Conservation (phyloP, 1,284 basidiomycete genomes). For the Cryptococcus sp. region DNA sequence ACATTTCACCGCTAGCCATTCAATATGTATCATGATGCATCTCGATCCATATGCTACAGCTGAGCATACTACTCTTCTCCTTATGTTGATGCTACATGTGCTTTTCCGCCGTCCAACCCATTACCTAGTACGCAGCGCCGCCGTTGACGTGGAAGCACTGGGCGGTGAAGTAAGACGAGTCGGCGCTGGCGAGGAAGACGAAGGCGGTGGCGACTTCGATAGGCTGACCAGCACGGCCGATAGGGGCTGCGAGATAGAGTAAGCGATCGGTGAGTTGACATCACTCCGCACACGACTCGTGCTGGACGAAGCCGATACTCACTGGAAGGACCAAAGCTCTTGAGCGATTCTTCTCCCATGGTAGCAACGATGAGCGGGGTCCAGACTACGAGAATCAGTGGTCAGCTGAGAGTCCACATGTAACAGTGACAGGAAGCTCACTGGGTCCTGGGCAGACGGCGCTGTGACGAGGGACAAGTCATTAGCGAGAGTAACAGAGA, state of each 20-base stretch:
- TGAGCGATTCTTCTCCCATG: slow-evolving; percentile 57
- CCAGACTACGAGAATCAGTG: slow-evolving; percentile 53
- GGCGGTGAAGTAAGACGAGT: slow-evolving; percentile 60
- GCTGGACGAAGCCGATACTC: slow-evolving; percentile 3
- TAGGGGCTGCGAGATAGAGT: slow-evolving; percentile 44
- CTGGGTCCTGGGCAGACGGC: slow-evolving; percentile 57
- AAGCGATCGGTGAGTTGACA: background rate
- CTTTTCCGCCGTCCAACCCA: background rate
- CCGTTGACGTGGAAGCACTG: slow-evolving; percentile 45
- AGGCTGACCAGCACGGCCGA: slow-evolving; percentile 61
- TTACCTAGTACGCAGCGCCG: slow-evolving; percentile 28
- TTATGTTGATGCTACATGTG: no score
- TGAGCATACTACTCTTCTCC: no score
- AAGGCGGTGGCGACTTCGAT: slow-evolving; percentile 61
- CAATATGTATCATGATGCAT: no score
- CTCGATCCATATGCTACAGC: no score
- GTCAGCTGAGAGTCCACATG: background rate
- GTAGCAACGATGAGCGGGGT: slow-evolving; percentile 59
- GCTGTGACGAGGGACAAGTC: slow-evolving; percentile 4
- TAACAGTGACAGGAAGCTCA: slow-evolving; percentile 10
- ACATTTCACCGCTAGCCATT: no score
- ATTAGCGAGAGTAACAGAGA: background rate
- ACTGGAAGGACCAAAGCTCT: slow-evolving; percentile 55
- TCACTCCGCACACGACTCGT: background rate
- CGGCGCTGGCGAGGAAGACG: slow-evolving; percentile 60